Base-by-base conservation (phyloP, 2,329 filamentous ascomycete genomes). In the Mycosphaerella sp. region DNA sequence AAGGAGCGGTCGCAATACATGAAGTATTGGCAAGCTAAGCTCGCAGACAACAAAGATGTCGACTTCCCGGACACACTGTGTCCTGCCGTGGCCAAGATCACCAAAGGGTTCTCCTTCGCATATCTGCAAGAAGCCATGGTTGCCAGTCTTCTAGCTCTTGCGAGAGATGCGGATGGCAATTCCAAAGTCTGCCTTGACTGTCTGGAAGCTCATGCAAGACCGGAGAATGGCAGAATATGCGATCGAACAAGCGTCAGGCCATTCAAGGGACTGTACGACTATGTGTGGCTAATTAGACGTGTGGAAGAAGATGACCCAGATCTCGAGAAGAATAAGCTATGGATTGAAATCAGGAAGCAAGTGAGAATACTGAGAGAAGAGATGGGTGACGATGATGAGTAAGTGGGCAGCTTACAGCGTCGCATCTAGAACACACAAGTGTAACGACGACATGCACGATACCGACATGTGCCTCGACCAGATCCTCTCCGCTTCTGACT, bases 81-180 rank as follows among this genome's bases (percentile, higher is more conserved):
- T 64, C 63, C 66, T 0, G 77, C 78, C n/a, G 78, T 86, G 56
- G 83, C 83, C 2, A 74, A 74, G 8, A 82, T 85, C 56, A 86
- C 82, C 0, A 69, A 79, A 26, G 76, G 76, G n/a, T 86, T 86
- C 67, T 83, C 80, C 59, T 86, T 86, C 65, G 83, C 83, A 0
- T 86, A 86, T 64, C 78, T 86, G 68, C 83, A 87, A 64, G 84
- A 86, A 66, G 83, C 81, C 0, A 86, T 86, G 64, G 80, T 86
- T 0, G 81, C 82, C 0, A 77, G 80, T 2, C 65, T 86, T 51
- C 70, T 86, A 26, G 76, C 79, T 2, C 79, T 86, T 54, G 83
- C 81, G 0, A 61, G 67, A 38, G 68, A 72, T 4, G 69, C 70
- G 42, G 72, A 77, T 38, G 70, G 67, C 17, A 53, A 47, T 39